Evolutionary conservation across 441 rosid genomes (phyloP).

Genomic region (Gossypium davidsonii): DNA sequence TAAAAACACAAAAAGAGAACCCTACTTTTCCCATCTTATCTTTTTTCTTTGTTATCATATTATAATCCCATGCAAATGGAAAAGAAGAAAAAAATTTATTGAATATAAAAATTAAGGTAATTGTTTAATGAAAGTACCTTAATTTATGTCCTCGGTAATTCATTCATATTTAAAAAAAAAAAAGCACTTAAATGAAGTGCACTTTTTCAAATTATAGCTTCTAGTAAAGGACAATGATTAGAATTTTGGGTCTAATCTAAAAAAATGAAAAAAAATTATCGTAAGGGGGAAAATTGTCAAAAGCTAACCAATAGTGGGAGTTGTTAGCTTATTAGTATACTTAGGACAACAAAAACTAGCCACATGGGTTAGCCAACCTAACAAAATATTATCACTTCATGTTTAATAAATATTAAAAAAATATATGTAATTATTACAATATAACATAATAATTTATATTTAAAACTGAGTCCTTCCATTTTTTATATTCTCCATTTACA

Average conservation of each 20-base stretch:
- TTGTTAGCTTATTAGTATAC: slow-evolving; percentile 19
- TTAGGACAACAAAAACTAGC: slow-evolving; percentile 9
- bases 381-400: not conserved
- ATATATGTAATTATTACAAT: too few relatives aligned
- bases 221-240: not conserved
- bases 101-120: not conserved
- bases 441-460: too few relatives aligned
- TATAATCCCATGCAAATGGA: not conserved
- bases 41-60: not conserved
- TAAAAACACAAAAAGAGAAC: not conserved
- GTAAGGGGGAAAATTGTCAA: not conserved
- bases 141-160: not conserved
- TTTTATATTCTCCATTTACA: not conserved
- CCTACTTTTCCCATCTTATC: not conserved
- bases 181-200: not conserved
- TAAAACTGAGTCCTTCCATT: too few relatives aligned
- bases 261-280: not conserved
- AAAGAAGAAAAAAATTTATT: not conserved
- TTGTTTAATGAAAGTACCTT: not conserved
- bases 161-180: not conserved
- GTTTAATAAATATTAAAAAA: too few relatives aligned
- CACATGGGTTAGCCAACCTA: slow-evolving; percentile 8
- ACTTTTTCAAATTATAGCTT: not conserved
- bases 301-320: slow-evolving; percentile 25
- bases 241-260: not conserved